Evolutionary conservation across 2,329 filamentous ascomycete species (phyloP).

Genomic region (Pyrenophora tritici-repentis): DNA sequence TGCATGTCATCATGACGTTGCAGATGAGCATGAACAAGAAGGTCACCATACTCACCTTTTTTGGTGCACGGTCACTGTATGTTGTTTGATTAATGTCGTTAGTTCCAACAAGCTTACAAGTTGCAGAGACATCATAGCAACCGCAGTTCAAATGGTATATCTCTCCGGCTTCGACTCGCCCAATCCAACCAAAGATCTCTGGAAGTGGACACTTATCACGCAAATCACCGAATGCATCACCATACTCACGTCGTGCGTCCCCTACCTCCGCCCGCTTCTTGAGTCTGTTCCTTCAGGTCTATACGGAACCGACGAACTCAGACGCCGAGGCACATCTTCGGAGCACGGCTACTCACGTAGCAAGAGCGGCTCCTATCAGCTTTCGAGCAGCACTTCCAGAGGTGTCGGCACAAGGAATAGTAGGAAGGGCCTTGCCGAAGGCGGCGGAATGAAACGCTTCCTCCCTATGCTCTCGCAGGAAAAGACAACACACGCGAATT

Average conservation of each 20-base stretch:
- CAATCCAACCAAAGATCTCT: constrained; percentile 37
- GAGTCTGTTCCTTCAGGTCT: constrained; percentile 41
- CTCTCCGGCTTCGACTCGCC: constrained; percentile 30
- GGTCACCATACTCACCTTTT: constrained; percentile 41
- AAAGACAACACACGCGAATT: constrained; percentile 37
- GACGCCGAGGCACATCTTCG: constrained; percentile 38
- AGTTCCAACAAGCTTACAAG: background rate
- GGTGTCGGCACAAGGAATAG: constrained; percentile 10
- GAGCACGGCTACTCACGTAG: constrained; percentile 35
- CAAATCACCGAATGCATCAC: constrained; percentile 45
- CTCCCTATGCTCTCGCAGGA: constrained; percentile 37
- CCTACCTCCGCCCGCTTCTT: constrained; percentile 43
- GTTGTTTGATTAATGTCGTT: background rate
- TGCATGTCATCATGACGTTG: constrained; percentile 42
- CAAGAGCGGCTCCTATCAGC: constrained; percentile 38
- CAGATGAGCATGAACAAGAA: constrained; percentile 44
- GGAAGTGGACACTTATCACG: constrained; percentile 44
- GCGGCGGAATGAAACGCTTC: constrained; percentile 31
- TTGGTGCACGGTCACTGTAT: constrained; percentile 41
- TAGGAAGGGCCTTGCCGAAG: constrained; percentile 26
- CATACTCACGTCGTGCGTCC: constrained; percentile 44
- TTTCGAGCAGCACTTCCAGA: constrained; percentile 27
- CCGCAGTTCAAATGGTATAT: constrained; percentile 41
- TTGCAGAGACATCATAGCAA: constrained; percentile 41
- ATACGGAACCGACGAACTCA: constrained; percentile 40